These are phyloP conservation scores for Cochlearia excelsa DNA, from an alignment of 345 rosid species.

Conservation along the genomic window DNA sequence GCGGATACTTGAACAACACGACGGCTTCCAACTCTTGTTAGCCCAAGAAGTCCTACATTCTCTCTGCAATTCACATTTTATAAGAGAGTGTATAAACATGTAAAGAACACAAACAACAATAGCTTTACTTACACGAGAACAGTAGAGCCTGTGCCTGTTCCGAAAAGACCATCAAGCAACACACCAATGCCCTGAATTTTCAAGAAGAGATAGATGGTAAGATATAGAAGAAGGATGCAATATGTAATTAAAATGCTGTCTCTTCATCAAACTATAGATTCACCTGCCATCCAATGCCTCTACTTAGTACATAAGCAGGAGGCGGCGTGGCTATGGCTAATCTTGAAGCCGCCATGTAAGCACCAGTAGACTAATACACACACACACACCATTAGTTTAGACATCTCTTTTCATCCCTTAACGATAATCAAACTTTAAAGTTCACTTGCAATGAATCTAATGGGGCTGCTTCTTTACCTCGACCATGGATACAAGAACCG, in stretches of 20 bases:
- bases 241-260: conserved; percentile 3
- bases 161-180: conserved; percentile 88
- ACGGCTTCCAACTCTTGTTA: conserved; percentile 95
- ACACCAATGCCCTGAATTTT: conserved; percentile 74
- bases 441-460: background rate
- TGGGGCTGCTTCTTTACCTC: conserved; percentile 52
- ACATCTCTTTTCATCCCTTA: background rate
- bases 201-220: background rate
- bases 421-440: background rate
- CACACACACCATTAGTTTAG: conserved; percentile 12
- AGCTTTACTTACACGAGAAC: conserved; percentile 71
- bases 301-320: conserved; percentile 92
- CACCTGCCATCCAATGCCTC: conserved; percentile 99
- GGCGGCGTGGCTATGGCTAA: conserved; percentile 98
- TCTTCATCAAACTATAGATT: conserved; percentile 2
- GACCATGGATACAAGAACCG: conserved; percentile 86
- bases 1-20: conserved; percentile 95
- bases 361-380: conserved; percentile 70
- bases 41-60: conserved; percentile 91
- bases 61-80: conserved; percentile 52
- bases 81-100: background rate
- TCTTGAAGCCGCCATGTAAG: conserved; percentile 93
- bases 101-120: background rate
- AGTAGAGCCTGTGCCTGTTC: conserved; percentile 89
- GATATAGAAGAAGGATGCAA: background rate